A percentile compares a stretch with the other conserved stretches of the same genome.
phyloP scores from a whole-genome alignment of 306 rosid species.

The Casuarina equisetifolia region DNA sequence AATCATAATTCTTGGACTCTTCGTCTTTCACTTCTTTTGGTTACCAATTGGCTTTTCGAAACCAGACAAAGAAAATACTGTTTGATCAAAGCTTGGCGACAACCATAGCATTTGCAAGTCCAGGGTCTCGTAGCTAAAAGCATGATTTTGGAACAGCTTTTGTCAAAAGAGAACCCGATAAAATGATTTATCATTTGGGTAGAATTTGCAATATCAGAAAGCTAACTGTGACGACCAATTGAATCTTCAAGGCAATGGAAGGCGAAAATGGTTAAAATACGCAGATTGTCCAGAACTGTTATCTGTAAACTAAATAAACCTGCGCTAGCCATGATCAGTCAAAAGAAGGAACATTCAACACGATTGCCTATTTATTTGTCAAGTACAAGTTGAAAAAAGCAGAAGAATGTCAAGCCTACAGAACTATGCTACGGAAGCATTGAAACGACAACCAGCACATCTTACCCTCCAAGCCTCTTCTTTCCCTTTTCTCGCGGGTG shows the following conservation, averaged over 20 bases:
- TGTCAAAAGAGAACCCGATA: too few species aligned
- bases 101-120: too few species aligned
- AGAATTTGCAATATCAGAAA: too few species aligned
- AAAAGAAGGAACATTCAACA: not conserved
- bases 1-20: too few species aligned
- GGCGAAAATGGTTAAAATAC: not conserved
- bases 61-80: too few species aligned
- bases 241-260: too few species aligned
- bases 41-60: too few species aligned
- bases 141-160: too few species aligned
- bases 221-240: not conserved
- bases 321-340: not conserved
- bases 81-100: too few species aligned
- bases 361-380: not conserved
- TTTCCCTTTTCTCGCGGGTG: constrained; percentile 13
- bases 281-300: not conserved
- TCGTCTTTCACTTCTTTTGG: too few species aligned
- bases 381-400: not conserved
- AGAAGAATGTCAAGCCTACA: not conserved
- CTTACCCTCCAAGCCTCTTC: not conserved
- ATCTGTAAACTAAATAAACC: not conserved
- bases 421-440: not conserved
- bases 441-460: not conserved
- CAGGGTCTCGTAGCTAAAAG: too few species aligned
- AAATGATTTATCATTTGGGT: too few species aligned